Evolutionary conservation across 345 rosid species (phyloP).

Genomic region (Gossypium thurberi): DNA sequence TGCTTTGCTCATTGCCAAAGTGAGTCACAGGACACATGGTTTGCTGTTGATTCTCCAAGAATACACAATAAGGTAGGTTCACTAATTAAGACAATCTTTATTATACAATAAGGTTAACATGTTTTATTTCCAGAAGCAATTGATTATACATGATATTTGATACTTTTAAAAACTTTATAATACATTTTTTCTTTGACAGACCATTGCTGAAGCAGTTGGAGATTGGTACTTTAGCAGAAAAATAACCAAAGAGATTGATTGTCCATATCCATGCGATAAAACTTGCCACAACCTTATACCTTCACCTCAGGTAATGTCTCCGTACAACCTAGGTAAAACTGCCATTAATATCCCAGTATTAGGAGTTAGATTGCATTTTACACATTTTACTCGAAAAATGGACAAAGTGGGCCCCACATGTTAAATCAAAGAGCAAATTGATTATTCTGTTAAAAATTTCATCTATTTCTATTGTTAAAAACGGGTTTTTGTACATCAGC

Average conservation of each 20-base stretch:
- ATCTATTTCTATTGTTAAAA: accelerated
- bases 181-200: constrained; percentile 28
- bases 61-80: constrained; percentile 54
- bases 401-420: accelerated
- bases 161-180: neutral
- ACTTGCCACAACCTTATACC: constrained; percentile 71
- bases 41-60: constrained; percentile 65
- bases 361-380: too few relatives aligned
- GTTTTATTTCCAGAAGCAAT: neutral
- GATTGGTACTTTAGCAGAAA: constrained; percentile 81
- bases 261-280: constrained; percentile 72
- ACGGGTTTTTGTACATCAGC: too few relatives aligned
- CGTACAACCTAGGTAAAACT: too few relatives aligned
- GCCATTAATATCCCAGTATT: too few relatives aligned
- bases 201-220: constrained; percentile 78
- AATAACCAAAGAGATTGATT: constrained; percentile 48
- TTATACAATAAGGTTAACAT: too few relatives aligned
- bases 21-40: constrained; percentile 79
- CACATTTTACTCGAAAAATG: too few relatives aligned
- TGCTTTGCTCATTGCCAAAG: constrained; percentile 98
- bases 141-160: neutral
- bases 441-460: too few relatives aligned
- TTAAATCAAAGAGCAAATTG: too few relatives aligned
- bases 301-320: constrained; percentile 19
- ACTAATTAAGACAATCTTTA: neutral